Conservation (phyloP, 1,139 yeast species). For the Yamadazyma atmosphaerica region DNA sequence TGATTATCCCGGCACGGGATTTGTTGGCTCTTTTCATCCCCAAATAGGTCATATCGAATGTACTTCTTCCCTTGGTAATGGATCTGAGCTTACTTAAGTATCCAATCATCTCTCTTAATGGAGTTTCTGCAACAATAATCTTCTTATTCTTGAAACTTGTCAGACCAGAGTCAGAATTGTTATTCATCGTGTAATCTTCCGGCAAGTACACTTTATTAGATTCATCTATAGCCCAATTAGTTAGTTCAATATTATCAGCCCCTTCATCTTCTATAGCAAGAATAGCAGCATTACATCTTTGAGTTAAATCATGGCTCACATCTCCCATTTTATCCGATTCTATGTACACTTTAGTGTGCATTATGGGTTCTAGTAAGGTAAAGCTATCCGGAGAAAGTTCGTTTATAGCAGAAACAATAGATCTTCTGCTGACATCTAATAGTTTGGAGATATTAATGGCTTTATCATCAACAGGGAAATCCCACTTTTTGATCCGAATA, state of each 20-base stretch:
- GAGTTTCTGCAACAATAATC: conserved; percentile 72
- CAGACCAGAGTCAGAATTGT: conserved; percentile 12
- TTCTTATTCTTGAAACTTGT: conserved; percentile 42
- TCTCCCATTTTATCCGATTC: conserved; percentile 75
- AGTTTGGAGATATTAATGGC: conserved; percentile 25
- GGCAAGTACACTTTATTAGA: conserved; percentile 59
- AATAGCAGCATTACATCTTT: conserved; percentile 73
- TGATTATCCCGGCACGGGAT: conserved; percentile 31
- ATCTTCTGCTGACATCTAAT: conserved; percentile 33
- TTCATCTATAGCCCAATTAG: conserved; percentile 49
- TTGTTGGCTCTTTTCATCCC: conserved; percentile 66
- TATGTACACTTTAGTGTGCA: conserved; percentile 73
- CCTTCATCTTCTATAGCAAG: conserved; percentile 60
- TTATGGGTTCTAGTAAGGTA: conserved; percentile 70
- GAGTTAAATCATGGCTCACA: conserved; percentile 73
- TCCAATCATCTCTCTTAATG: conserved; percentile 88
- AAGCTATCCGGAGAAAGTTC: conserved; percentile 32
- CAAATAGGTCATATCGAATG: conserved; percentile 72
- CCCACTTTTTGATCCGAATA: conserved; percentile 51
- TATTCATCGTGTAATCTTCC: conserved; percentile 48
- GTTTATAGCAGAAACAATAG: conserved; percentile 33
- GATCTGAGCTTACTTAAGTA: conserved; percentile 77
- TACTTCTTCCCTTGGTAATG: conserved; percentile 87
- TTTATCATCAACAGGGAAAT: conserved; percentile 54
- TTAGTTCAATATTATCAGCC: conserved; percentile 37